Evolutionary conservation across 805 yeast species (phyloP), one percentile per base, ranked within the genome.

Genomic region (Wickerhamiella musiphila): DNA sequence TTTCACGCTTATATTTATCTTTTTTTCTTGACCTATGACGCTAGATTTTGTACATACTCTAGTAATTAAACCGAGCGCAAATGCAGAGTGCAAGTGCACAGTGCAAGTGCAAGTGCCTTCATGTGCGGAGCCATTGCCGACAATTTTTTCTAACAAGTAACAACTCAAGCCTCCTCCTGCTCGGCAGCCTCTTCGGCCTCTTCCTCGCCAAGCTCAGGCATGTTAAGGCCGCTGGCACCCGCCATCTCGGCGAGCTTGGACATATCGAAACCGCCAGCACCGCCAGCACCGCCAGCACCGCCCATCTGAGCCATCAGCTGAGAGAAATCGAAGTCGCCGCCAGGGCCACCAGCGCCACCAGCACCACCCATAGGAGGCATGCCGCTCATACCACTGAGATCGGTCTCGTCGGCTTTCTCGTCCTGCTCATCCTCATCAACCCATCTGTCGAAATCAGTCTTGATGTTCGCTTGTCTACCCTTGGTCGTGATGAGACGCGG

Each of bases 401-500:
- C 69, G n/a, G n/a, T n/a, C 16, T 57, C 65, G 26, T 64, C 75
- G 8, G 61, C 63, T 32, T 56, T 61, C 36, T 73, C 84, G 25
- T 81, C 83, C 58, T 86, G 98, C 58, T 86, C 98, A 52, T 86
- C 98, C 61, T 86, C 96, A 52, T 86, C 98, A 25, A 79, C 93
- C 98, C 98, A 86, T 56, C 75, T 79, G 61, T 84, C 94, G 51
- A 86, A 86, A 52, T 86, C 96, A 10, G 98, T 86, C 63, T 79
- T 78, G 52, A 86, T 69, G 57, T 68, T 79, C 42, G 73, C 81
- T 39, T 66, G 68, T 53, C 74, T 82, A 49, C 68, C 64, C 61
- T 83, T 81, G 47, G 78, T 84, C 58, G 83, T 84, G 35, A 84
- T 77, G 53, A 86, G 66, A 51, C 96, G 71, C 45, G 98, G 96